Percentiles rank a stretch among this genome's conserved stretches.
phyloP scores from a whole-genome alignment of 805 yeast genomes.

The Candida michaelii region DNA sequence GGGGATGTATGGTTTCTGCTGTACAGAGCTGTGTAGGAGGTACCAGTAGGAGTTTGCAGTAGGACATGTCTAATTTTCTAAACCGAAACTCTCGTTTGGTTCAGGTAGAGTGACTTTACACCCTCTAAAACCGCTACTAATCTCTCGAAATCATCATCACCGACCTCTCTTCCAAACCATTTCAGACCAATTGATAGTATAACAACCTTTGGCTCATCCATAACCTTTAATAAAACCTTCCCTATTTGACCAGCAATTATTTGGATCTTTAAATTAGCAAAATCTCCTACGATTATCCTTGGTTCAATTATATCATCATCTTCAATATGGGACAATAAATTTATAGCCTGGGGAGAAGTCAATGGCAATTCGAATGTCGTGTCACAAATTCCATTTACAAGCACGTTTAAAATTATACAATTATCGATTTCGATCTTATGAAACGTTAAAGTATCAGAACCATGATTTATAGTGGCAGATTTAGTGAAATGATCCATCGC shows the following conservation, averaged over 20 bases:
- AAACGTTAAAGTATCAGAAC: constrained; percentile 19
- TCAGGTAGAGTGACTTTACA: constrained; percentile 19
- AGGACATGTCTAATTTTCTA: no score
- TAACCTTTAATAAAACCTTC: constrained; percentile 31
- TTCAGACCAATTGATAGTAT: constrained; percentile 47
- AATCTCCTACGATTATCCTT: constrained; percentile 46
- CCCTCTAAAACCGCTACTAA: constrained; percentile 44
- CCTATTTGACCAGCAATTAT: constrained; percentile 53
- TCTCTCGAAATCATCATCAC: constrained; percentile 43
- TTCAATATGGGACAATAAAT: constrained; percentile 15
- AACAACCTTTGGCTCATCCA: constrained; percentile 35
- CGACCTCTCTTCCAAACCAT: constrained; percentile 44
- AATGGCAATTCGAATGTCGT: constrained; percentile 47
- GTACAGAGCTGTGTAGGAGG: no score
- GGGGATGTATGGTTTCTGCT: no score
- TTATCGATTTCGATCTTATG: constrained; percentile 38
- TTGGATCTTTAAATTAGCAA: constrained; percentile 46
- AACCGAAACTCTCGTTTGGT: no score
- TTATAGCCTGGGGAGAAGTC: constrained; percentile 22
- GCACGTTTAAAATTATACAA: constrained; percentile 37
- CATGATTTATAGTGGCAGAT: background rate
- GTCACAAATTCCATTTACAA: constrained; percentile 48
- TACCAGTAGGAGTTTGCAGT: no score
- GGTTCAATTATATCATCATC: constrained; percentile 38
- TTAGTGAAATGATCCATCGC: constrained; percentile 2